These are phyloP conservation scores for Aspergillus carlsbadensis DNA, from an alignment of 495 filamentous ascomycete genomes.

Conservation along the genomic window DNA sequence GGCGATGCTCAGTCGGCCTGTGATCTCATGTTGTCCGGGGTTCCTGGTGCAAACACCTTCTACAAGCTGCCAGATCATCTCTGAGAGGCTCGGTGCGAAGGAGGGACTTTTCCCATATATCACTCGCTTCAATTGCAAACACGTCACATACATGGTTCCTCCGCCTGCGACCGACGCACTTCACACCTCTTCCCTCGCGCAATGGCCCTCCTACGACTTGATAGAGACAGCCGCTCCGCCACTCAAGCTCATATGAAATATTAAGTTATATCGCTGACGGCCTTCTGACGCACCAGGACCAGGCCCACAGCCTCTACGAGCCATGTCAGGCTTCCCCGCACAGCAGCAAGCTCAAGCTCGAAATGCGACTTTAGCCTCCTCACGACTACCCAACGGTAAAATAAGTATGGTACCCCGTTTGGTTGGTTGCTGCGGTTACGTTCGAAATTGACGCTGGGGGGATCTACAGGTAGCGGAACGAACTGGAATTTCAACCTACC, in stretches of 20 bases:
- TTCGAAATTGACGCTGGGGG: slow-evolving; percentile 34
- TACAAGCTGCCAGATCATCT: background rate
- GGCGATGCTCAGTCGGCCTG: slow-evolving; percentile 7
- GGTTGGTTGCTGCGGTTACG: slow-evolving; percentile 5
- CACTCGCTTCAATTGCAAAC: slow-evolving; percentile 27
- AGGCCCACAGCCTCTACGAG: slow-evolving; percentile 66
- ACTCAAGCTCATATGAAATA: background rate
- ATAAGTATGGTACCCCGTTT: slow-evolving; percentile 54
- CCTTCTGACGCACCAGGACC: slow-evolving; percentile 47
- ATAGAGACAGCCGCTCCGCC: slow-evolving; percentile 17
- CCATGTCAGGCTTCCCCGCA: slow-evolving; percentile 67
- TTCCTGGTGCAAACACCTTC: slow-evolving; percentile 4
- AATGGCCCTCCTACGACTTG: slow-evolving; percentile 15
- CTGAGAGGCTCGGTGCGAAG: slow-evolving; percentile 1
- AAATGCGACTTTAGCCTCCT: slow-evolving; percentile 55
- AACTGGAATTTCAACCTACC: slow-evolving; percentile 78
- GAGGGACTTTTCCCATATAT: background rate
- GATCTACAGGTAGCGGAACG: slow-evolving; percentile 57
- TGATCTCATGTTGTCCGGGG: background rate
- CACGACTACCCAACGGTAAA: slow-evolving; percentile 73
- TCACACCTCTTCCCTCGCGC: slow-evolving; percentile 19
- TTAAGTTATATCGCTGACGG: slow-evolving; percentile 30
- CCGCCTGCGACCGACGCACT: slow-evolving; percentile 31
- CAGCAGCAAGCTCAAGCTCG: slow-evolving; percentile 66
- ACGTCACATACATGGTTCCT: slow-evolving; percentile 18